A percentile compares a stretch with the other conserved stretches of the same genome.
Conservation (phyloP, 2,329 filamentous ascomycete species). For the Exserohilum rostratum region DNA sequence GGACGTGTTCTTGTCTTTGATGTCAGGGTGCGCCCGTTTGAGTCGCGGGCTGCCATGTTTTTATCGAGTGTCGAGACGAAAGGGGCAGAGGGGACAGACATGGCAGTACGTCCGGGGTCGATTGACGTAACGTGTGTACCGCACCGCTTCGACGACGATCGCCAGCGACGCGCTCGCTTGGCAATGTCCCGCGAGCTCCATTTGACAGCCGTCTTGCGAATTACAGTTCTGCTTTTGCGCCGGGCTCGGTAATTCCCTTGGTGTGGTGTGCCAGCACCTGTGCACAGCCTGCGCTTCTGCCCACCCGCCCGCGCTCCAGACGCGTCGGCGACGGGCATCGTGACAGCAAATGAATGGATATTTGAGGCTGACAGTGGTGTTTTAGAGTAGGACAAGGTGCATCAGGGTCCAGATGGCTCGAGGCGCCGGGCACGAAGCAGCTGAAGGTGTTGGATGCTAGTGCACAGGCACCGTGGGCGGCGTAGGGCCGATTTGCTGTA, state of each 20-base stretch:
- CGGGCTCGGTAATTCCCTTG: conserved; percentile 5
- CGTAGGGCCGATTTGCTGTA: conserved; percentile 19
- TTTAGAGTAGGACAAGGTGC: not conserved
- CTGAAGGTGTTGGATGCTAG: conserved; percentile 8
- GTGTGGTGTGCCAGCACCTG: conserved; percentile 1
- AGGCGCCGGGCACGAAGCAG: not conserved
- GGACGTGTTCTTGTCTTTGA: too few relatives aligned
- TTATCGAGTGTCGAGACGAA: not conserved
- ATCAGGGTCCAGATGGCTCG: conserved; percentile 21
- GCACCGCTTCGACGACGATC: conserved; percentile 17
- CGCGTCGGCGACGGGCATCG: conserved; percentile 4
- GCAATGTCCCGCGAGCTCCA: conserved; percentile 14
- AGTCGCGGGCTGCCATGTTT: conserved; percentile 4
- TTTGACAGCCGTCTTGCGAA: conserved; percentile 12
- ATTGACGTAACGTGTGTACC: conserved; percentile 21
- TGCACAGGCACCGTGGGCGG: conserved; percentile 6
- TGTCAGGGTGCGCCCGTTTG: too few relatives aligned
- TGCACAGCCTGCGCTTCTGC: conserved; percentile 2
- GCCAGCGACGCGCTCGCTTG: conserved; percentile 15
- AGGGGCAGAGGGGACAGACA: not conserved
- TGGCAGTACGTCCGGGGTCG: not conserved
- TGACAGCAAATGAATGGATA: not conserved
- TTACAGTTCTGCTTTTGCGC: conserved; percentile 13
- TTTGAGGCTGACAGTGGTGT: conserved; percentile 22
- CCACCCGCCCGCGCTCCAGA: conserved; percentile 10